Base-by-base conservation (phyloP, 345 rosid species). In the Rubroshorea leprosula region DNA sequence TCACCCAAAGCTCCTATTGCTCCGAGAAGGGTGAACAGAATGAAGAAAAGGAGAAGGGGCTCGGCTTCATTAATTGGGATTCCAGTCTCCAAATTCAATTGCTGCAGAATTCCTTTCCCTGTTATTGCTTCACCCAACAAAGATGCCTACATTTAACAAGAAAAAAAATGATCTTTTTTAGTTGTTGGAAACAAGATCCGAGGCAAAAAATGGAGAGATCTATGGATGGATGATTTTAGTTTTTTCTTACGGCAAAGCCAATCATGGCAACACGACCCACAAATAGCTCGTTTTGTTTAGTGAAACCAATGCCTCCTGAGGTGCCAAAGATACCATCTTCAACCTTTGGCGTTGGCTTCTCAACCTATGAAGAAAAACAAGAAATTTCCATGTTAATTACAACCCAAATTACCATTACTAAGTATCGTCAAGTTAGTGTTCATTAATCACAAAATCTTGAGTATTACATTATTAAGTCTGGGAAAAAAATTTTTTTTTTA, bases 201-300 rank as follows among this genome's bases (percentile, higher is more conserved):
- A n/a, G 41, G 41, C 41, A 35, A 35, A 35, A 35, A 35, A 35
- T 35, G 41, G 12, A 8, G 12, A 4, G 9, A n/a, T n/a, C n/a
- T n/a, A n/a, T 4, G 11, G 12, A 35, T 10, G 5, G 7, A 35
- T 3, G 5, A 6, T 35, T 35, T 35, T 35, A n/a, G n/a, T n/a
- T 2, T 35, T 8, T 8, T 6, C 41, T 35, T 13, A 35, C 41
- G 41, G 98, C 98, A 63, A 92, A 92, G 49, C 98, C 98, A 69
- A 92, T 48, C 98, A 92, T 92, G 65, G 98, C 98, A 12, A 92
- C 98, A 55, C 98, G 96, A n/a, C 98, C 96, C 1, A 92, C 98
- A 43, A 92, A 92, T 68, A 92, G 93, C 68, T 92, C 98, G 51
- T 92, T 92, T 59, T 75, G 78, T 81, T 92, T 92, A 0, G 98